Conservation (phyloP, 2,329 filamentous ascomycete genomes). For the Thelonectria rubi region DNA sequence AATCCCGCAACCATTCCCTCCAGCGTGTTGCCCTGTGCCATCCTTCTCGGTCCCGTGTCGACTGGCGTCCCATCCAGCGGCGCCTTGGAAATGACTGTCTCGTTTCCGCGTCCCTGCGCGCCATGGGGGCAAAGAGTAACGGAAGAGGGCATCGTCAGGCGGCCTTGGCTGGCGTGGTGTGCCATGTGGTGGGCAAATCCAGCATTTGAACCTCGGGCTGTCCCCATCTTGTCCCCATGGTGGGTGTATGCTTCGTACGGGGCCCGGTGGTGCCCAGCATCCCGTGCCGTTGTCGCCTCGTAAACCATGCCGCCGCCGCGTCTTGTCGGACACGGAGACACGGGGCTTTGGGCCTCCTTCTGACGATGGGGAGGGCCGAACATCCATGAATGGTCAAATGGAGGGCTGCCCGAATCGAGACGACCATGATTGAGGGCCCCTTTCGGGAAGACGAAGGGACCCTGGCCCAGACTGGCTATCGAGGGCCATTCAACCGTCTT, state of each 20-base stretch:
- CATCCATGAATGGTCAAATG: slow-evolving; percentile 1
- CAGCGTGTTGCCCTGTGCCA: neutral
- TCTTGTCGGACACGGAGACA: slow-evolving; percentile 35
- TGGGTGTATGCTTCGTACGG: slow-evolving; percentile 11
- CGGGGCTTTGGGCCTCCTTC: neutral
- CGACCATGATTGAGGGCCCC: slow-evolving; percentile 25
- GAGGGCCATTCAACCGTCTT: slow-evolving; percentile 15
- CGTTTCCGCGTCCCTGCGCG: slow-evolving; percentile 24
- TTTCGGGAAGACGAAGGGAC: slow-evolving; percentile 12
- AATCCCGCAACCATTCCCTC: slow-evolving; percentile 6
- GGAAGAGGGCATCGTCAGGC: slow-evolving; percentile 18
- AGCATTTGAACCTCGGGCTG: slow-evolving; percentile 29
- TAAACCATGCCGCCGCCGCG: slow-evolving; percentile 40
- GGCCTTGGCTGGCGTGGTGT: slow-evolving; percentile 32
- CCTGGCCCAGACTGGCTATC: slow-evolving; percentile 3
- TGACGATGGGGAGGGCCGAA: neutral
- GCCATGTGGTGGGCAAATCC: slow-evolving; percentile 32
- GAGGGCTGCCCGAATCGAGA: slow-evolving; percentile 21
- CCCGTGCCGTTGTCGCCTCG: slow-evolving; percentile 35
- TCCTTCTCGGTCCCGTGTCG: slow-evolving; percentile 3
- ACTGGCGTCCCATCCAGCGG: slow-evolving; percentile 7
- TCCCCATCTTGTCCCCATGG: slow-evolving; percentile 15
- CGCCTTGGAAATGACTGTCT: slow-evolving; percentile 24
- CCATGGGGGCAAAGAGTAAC: slow-evolving; percentile 17
- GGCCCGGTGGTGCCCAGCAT: slow-evolving; percentile 25